Evolutionary conservation across 2,329 filamentous ascomycete genomes (phyloP).

Genomic region (Huntiella abstrusa): DNA sequence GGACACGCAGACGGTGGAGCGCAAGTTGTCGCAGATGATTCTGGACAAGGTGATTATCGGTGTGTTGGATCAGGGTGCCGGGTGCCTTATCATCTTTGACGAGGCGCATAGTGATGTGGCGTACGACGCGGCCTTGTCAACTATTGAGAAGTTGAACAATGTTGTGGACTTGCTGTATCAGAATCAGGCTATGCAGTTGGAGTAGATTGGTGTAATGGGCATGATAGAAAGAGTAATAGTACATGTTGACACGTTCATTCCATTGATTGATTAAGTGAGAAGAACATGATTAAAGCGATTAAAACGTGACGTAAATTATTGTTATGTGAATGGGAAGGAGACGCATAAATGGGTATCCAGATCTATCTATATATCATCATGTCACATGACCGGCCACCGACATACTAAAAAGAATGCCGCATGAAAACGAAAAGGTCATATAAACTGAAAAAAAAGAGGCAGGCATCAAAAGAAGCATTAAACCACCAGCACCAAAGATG

Average conservation of each 20-base stretch:
- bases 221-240: constrained; percentile 8
- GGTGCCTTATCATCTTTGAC: constrained; percentile 91
- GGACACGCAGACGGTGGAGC: constrained; percentile 90
- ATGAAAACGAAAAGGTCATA: constrained; percentile 6
- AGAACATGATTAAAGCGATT: background rate
- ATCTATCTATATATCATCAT: constrained; percentile 2
- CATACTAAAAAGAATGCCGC: background rate
- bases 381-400: background rate
- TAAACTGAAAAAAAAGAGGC: constrained; percentile 14
- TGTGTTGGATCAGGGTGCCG: constrained; percentile 91
- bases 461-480: constrained; percentile 27
- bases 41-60: constrained; percentile 97
- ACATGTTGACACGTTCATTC: constrained; percentile 3
- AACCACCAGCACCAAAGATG: background rate
- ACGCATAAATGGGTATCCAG: background rate
- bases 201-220: constrained; percentile 33
- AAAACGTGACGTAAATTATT: too few relatives aligned
- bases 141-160: constrained; percentile 90
- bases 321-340: background rate
- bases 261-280: background rate
- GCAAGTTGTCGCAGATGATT: constrained; percentile 98
- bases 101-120: constrained; percentile 84
- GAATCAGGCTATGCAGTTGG: constrained; percentile 87
- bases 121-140: constrained; percentile 84
- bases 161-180: constrained; percentile 96